Evolutionary conservation across 2,329 filamentous ascomycete genomes (phyloP).

Genomic region (Penicillium rolfsii): DNA sequence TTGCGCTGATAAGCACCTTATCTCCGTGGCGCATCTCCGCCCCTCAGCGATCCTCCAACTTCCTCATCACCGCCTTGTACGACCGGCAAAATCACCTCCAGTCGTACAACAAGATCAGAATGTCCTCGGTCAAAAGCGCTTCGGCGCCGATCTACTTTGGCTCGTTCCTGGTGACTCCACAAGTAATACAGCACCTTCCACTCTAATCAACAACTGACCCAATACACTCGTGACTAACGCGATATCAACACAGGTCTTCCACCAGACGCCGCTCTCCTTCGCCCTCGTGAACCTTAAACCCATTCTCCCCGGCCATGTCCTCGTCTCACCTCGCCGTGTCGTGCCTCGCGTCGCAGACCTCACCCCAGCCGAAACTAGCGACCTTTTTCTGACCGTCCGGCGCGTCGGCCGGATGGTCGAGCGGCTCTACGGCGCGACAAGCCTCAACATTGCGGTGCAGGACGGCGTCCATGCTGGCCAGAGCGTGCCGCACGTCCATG

Average conservation of each 20-base stretch:
- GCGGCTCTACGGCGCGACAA: slow-evolving; percentile 64
- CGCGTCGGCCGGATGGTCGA: slow-evolving; percentile 76
- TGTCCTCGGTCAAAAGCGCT: slow-evolving; percentile 38
- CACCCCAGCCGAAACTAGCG: slow-evolving; percentile 69
- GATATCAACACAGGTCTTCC: slow-evolving; percentile 70
- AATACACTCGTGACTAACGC: background rate
- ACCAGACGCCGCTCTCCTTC: slow-evolving; percentile 76
- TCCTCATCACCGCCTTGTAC: slow-evolving; percentile 3
- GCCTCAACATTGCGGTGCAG: slow-evolving; percentile 93
- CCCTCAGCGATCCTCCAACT: slow-evolving; percentile 1
- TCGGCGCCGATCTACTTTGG: slow-evolving; percentile 66
- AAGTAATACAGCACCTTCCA: slow-evolving; percentile 53
- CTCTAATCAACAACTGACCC: background rate
- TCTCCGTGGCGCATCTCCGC: slow-evolving; percentile 2
- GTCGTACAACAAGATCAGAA: slow-evolving; percentile 19
- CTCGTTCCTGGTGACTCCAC: slow-evolving; percentile 73
- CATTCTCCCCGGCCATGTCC: slow-evolving; percentile 87
- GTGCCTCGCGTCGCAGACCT: slow-evolving; percentile 78
- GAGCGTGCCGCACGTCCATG: slow-evolving; percentile 91
- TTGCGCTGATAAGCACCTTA: slow-evolving; percentile 13
- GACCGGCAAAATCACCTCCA: slow-evolving; percentile 1
- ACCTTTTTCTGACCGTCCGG: slow-evolving; percentile 87
- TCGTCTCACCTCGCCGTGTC: slow-evolving; percentile 74
- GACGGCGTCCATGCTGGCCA: slow-evolving; percentile 89
- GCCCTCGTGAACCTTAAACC: slow-evolving; percentile 96